Evolutionary conservation across 768 basidiomycete species (phyloP).

Genomic region (Clitopilus passeckerianus): DNA sequence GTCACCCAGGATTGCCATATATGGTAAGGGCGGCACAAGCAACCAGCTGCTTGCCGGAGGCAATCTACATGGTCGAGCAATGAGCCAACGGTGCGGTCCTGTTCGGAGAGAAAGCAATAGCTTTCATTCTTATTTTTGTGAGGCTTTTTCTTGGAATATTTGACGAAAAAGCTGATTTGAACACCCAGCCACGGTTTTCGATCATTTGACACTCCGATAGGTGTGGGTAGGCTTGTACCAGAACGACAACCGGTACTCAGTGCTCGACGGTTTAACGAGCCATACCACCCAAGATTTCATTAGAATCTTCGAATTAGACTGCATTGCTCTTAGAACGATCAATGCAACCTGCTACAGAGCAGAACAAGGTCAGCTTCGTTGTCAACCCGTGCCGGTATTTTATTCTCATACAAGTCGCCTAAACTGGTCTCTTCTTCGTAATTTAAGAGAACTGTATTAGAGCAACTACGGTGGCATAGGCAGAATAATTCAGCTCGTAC

Average conservation of each 20-base stretch:
- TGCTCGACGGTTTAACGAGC: neutral
- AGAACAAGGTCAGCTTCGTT: slow-evolving; percentile 44
- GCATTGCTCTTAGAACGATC: slow-evolving; percentile 9
- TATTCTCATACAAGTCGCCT: slow-evolving; percentile 13
- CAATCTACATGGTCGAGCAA: neutral
- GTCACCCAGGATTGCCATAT: neutral
- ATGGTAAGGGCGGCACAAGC: neutral
- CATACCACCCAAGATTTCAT: neutral
- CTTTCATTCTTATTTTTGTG: too few relatives aligned
- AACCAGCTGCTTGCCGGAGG: neutral
- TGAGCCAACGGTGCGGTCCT: too few relatives aligned
- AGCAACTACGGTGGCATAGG: slow-evolving; percentile 42
- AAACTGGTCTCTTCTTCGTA: slow-evolving; percentile 11
- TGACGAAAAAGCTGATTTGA: neutral
- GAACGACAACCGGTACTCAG: neutral
- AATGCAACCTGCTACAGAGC: slow-evolving; percentile 47
- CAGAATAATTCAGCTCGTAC: slow-evolving; percentile 23
- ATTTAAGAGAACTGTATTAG: slow-evolving; percentile 34
- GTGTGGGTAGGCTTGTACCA: neutral
- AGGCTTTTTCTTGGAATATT: too few relatives aligned
- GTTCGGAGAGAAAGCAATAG: too few relatives aligned
- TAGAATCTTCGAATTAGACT: neutral
- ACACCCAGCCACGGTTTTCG: neutral
- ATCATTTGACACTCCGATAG: neutral
- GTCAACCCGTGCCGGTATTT: too few relatives aligned